Percentiles rank a stretch among this genome's conserved stretches.
Conservation (phyloP, 192 early-diverging fungal genomes). For the Coemansia sp. region DNA sequence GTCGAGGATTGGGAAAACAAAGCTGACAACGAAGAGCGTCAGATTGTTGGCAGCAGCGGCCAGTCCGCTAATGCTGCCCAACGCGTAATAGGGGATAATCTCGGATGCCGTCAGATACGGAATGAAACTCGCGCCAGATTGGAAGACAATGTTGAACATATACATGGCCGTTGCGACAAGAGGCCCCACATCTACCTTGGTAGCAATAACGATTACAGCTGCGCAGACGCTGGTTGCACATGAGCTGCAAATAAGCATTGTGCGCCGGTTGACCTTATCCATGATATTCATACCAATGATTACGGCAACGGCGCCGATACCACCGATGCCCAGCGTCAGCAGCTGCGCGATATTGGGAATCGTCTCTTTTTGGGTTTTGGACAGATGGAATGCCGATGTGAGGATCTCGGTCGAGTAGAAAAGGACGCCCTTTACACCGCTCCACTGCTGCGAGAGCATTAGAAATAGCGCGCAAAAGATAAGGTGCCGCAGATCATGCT, state of each 20-base stretch:
- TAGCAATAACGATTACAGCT: slow-evolving; percentile 61
- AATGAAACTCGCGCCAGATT: slow-evolving; percentile 79
- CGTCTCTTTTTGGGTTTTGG: slow-evolving; percentile 31
- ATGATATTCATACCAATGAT: slow-evolving; percentile 70
- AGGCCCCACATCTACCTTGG: slow-evolving; percentile 57
- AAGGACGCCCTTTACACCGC: slow-evolving; percentile 87
- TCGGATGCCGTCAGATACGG: slow-evolving; percentile 78
- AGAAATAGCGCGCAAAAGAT: slow-evolving; percentile 66
- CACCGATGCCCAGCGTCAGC: slow-evolving; percentile 78
- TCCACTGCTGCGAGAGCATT: slow-evolving; percentile 83
- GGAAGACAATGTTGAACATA: slow-evolving; percentile 81
- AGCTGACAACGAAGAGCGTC: slow-evolving; percentile 65
- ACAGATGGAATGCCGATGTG: slow-evolving; percentile 54
- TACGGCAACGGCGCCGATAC: slow-evolving; percentile 73
- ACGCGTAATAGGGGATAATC: slow-evolving; percentile 66
- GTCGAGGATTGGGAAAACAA: slow-evolving; percentile 59
- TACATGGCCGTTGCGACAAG: slow-evolving; percentile 63
- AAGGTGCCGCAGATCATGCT: slow-evolving; percentile 60
- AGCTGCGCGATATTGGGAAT: slow-evolving; percentile 62
- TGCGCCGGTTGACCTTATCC: slow-evolving; percentile 72
- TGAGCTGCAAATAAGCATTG: slow-evolving; percentile 61
- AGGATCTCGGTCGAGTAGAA: slow-evolving; percentile 83
- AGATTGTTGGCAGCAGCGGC: slow-evolving; percentile 67
- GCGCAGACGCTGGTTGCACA: slow-evolving; percentile 62
- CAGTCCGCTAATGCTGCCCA: slow-evolving; percentile 64